Base-by-base conservation (phyloP, 352 stramenopile genomes). In the Globisporangium ultimum region DNA sequence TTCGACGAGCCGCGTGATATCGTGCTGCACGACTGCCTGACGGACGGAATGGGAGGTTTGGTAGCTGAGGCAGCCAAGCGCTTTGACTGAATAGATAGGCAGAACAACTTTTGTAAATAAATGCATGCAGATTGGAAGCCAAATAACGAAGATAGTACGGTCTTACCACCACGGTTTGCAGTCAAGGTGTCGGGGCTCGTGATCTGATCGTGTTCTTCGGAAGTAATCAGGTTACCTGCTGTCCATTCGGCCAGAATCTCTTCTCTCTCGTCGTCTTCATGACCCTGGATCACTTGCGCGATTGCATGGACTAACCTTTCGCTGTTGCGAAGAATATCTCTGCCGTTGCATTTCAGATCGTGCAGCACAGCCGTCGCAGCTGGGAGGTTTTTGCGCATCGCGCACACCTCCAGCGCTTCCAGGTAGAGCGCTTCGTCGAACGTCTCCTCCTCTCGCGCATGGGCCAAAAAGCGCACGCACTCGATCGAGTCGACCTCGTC, bases 361-460 rank as follows among this genome's bases (percentile, higher is more conserved):
- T 58, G 48, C 32, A 89, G 49, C 45, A 86, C 68, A 6, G 42
- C 62, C 9, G 47, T 63, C 11, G 76, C 77, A 8, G 70, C 58
- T 12, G 46, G 42, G 17, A 78, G 64, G 46, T 70, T 67, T 34
- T 84, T 73, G 14, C 74, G 74, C 2, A 59, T 53, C 1, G 76
- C 76, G 52, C 82, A 89, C 28, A 67, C 69, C 15, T 87, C 74
- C 22, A 92, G 51, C 3, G 79, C 77, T 58, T 89, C 80, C 3
- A 80, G 54, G 56, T 80, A 87, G 15, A 92, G 58, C 1, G 74
- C 73, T 12, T 87, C 78, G 20, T 92, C 80, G 51, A 88, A 87
- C 8, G 71, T 78, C 42, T 76, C 67, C 46, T 82, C 67, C 45
- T 73, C 53, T 22, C 66, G 68, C 14, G 82, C 80, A 53, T 88